Evolutionary conservation across 2,329 filamentous ascomycete species (phyloP).

Genomic region (Domatiomyces globalis): DNA sequence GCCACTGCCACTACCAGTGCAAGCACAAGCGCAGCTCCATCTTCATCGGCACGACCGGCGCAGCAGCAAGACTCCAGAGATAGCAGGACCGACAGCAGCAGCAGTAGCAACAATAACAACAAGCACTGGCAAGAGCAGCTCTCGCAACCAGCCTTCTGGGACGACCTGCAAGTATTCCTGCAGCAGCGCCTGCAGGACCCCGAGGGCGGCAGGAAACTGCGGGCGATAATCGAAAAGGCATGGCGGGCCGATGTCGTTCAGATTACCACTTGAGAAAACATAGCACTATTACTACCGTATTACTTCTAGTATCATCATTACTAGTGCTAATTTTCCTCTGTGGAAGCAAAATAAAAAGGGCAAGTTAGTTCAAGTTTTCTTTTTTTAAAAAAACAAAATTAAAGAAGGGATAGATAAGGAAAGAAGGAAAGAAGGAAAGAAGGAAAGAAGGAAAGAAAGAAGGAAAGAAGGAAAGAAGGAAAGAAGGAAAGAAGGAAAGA

Average conservation of each 20-base stretch:
- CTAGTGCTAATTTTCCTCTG: too few species aligned
- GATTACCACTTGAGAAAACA: neutral
- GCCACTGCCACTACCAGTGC: neutral
- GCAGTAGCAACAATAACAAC: conserved; percentile 29
- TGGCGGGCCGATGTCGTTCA: conserved; percentile 33
- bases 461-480: too few species aligned
- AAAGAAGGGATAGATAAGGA: too few species aligned
- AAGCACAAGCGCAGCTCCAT: neutral
- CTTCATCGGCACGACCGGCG: neutral
- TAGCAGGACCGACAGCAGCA: too few species aligned
- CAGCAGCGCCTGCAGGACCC: conserved; percentile 63
- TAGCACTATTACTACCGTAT: too few species aligned
- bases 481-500: too few species aligned
- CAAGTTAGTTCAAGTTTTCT: too few species aligned
- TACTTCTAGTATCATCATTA: too few species aligned
- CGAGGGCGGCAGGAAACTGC: conserved; percentile 48
- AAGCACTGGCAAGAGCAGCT: conserved; percentile 32
- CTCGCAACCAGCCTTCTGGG: conserved; percentile 67
- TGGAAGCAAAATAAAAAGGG: too few species aligned
- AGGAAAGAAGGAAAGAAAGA: too few species aligned
- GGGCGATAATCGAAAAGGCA: conserved; percentile 53
- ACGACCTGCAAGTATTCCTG: conserved; percentile 68
- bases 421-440: too few species aligned
- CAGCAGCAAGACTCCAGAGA: neutral
- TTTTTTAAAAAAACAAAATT: too few species aligned